Base-by-base conservation (phyloP, 1,284 basidiomycete species). In the Apiotrichum siamense region DNA sequence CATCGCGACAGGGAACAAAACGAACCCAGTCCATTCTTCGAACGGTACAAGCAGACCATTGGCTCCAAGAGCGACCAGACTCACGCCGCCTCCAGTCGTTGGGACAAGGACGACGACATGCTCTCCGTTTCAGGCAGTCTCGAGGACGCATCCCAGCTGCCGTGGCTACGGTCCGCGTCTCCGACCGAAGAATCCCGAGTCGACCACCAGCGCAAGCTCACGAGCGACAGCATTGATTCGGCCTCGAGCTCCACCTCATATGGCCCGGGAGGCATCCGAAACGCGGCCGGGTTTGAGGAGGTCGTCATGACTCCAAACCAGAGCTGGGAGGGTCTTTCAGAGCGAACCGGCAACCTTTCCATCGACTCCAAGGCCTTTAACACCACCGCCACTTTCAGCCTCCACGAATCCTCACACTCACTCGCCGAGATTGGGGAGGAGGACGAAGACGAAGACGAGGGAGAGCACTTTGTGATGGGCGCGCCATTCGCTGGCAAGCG, bases 21-120 rank as follows among this genome's bases (percentile, higher is more conserved):
- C 4, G 31, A 37, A 4, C 27, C 38, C 38, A 45, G 35, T 56
- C 71, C 76, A 3, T 79, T 80, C 65, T 78, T 80, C 57, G 78
- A 81, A 52, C 77, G 76, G 54, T 77, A 78, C 69, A 60, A 37
- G 7, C 39, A 42, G 40, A 20, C 23, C 18, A 41, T 57, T 17
- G 51, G 49, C 27, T 51, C 51, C 20, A 50, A 57, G 42, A 57
- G 55, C 39, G 55, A 57, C 45, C 55, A 57, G 35, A 50, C 51
- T n/a, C 55, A 57, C 35, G 27, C 21, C 5, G 23, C 43, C 18
- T 13, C 24, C 26, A 18, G 31, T 7, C 39, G 18, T 2, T 35
- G 40, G 23, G 54, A 54, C 24, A 57, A 59, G 32, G 56, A 64
- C 35, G 61, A 60, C 23, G 52, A 49, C 44, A 21, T 20, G 11